Percentiles rank a stretch among this genome's conserved stretches.
Conservation (phyloP, 139 green algal genomes). For the Yamagishiella unicocca region DNA sequence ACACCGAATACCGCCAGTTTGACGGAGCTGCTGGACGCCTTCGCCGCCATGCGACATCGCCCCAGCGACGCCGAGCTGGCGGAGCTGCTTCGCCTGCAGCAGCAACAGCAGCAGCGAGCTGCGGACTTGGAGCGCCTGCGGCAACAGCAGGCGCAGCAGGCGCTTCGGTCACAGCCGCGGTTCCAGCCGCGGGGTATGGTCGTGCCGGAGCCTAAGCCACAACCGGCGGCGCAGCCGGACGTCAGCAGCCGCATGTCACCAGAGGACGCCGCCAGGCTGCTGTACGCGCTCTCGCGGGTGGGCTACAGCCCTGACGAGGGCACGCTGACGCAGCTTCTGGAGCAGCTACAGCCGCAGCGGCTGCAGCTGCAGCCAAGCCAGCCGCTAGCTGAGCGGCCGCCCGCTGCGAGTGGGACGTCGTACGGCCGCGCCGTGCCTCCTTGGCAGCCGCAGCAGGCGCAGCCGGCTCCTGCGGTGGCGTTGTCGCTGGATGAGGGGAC, state of each 20-base stretch:
- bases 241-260: background rate
- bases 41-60: slow-evolving; percentile 37
- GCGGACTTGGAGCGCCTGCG: background rate
- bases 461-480: background rate
- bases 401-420: background rate
- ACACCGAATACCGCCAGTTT: too few species aligned
- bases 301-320: slow-evolving; percentile 34
- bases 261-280: slow-evolving; percentile 6
- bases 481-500: background rate
- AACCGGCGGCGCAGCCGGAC: background rate
- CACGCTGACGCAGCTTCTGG: slow-evolving; percentile 30
- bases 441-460: background rate
- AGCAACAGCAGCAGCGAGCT: slow-evolving; percentile 21
- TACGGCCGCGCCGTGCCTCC: background rate
- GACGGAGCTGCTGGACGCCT: slow-evolving; percentile 35
- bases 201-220: background rate
- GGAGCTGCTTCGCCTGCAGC: slow-evolving; percentile 9
- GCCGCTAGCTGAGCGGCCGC: too few species aligned
- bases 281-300: slow-evolving; percentile 31
- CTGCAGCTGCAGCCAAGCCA: slow-evolving; percentile 2
- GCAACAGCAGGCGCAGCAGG: slow-evolving; percentile 11
- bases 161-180: background rate
- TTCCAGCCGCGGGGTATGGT: slow-evolving; percentile 8
- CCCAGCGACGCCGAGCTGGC: slow-evolving; percentile 25
- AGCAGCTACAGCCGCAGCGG: slow-evolving; percentile 42